These are phyloP conservation scores for Euphorbia celastroides DNA, from an alignment of 441 rosid species.

Conservation along the genomic window DNA sequence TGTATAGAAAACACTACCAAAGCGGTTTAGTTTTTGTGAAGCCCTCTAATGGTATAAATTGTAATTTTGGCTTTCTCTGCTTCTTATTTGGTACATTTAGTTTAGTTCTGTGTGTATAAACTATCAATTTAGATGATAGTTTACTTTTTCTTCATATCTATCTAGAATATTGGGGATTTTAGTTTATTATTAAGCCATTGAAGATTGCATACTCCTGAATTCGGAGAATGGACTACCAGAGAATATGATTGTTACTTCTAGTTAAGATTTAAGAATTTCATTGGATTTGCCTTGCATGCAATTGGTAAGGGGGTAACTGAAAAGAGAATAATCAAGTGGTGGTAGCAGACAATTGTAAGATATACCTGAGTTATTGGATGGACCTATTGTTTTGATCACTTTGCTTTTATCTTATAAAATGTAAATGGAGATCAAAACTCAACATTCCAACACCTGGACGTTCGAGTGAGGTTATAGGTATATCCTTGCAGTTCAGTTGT, in stretches of 20 bases:
- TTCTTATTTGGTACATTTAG: slow-evolving; percentile 5
- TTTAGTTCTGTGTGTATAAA: not conserved
- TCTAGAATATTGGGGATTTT: slow-evolving; percentile 6
- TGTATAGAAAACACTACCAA: slow-evolving; percentile 8
- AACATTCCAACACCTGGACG: not conserved
- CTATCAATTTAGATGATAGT: slow-evolving; percentile 1
- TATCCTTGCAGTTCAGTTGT: slow-evolving; percentile 10
- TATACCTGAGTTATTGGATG: too few relatives aligned
- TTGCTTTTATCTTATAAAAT: slow-evolving; percentile 12
- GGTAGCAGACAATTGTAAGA: too few relatives aligned
- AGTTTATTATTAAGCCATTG: too few relatives aligned
- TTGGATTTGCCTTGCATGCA: slow-evolving; percentile 11
- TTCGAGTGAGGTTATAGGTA: slow-evolving; percentile 11
- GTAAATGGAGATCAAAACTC: slow-evolving; percentile 6
- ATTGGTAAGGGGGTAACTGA: slow-evolving; percentile 9
- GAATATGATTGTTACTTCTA: not conserved
- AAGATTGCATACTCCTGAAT: too few relatives aligned
- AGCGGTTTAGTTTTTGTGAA: too few relatives aligned
- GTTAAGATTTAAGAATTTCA: slow-evolving; percentile 13
- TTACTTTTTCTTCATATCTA: slow-evolving; percentile 12
- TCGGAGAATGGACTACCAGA: slow-evolving; percentile 3
- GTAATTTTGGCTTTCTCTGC: slow-evolving; percentile 9
- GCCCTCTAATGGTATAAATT: slow-evolving; percentile 12
- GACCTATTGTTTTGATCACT: not conserved
- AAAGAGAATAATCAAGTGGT: slow-evolving; percentile 3